These are phyloP conservation scores for Cylindrotheca closterium DNA, from an alignment of 108 stramenopile genomes.

Conservation along the genomic window DNA sequence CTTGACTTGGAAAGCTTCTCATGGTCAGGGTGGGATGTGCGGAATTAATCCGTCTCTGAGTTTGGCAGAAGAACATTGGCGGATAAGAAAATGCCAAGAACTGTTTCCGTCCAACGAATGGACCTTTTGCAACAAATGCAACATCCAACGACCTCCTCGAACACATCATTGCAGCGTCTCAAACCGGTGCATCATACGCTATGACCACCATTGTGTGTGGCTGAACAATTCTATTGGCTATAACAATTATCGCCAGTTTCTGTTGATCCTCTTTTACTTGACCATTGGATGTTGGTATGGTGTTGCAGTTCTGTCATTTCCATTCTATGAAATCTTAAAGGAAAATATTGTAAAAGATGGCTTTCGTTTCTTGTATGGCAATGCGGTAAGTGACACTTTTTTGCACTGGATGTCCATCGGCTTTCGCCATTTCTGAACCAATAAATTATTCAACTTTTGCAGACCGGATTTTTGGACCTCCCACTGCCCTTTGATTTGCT, in stretches of 20 bases:
- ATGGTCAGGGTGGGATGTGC: constrained; percentile 49
- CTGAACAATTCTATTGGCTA: constrained; percentile 96
- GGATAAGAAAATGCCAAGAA: constrained; percentile 11
- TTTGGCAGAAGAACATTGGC: constrained; percentile 19
- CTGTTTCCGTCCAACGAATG: constrained; percentile 37
- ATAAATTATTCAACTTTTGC: too few species aligned
- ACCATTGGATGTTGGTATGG: constrained; percentile 68
- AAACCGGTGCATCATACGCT: constrained; percentile 71
- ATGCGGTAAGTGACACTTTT: too few species aligned
- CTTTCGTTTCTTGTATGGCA: constrained; percentile 36
- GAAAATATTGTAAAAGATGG: constrained; percentile 45
- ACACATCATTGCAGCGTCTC: constrained; percentile 80
- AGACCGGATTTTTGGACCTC: constrained; percentile 64
- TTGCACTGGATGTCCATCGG: too few species aligned
- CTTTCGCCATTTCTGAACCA: too few species aligned
- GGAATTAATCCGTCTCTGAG: constrained; percentile 18
- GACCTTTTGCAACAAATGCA: constrained; percentile 64
- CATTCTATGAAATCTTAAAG: constrained; percentile 51
- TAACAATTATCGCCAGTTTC: constrained; percentile 80
- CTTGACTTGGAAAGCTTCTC: constrained; percentile 25
- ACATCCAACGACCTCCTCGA: constrained; percentile 61
- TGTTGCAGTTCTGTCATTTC: constrained; percentile 38
- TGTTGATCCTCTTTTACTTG: constrained; percentile 60
- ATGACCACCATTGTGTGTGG: constrained; percentile 98
- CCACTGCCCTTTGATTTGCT: constrained; percentile 48